Evolutionary conservation across 1,284 basidiomycete genomes (phyloP), one percentile per base, ranked within the genome.

Genomic region (Psilocybe mexicana): DNA sequence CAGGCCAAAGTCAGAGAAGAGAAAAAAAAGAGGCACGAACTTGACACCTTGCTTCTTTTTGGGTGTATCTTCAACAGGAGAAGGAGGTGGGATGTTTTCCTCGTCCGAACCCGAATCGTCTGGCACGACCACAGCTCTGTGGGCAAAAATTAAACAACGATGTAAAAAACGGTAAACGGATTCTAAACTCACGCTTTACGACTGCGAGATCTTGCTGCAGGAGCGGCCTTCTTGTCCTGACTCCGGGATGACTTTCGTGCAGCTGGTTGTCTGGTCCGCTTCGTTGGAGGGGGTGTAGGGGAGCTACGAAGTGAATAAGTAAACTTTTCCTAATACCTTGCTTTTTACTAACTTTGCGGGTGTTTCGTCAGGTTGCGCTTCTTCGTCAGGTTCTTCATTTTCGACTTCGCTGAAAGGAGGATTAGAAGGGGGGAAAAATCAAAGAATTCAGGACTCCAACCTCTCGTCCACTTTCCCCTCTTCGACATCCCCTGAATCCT

Each of bases 11-110:
- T 43, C 47, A 45, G 43, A 40, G 23, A 12, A 42, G 26, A 23
- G n/a, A 4, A 8, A 12, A 35, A 33, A 23, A 25, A 4, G 14
- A 5, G 7, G n/a, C 7, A 65, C 67, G 59, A 35, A 70, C 70
- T 72, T 72, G 8, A 64, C 62, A 43, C 70, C 69, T 52, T 66
- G 67, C 46, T 62, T 68, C 49, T 63, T 68, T 53, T 63, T 65
- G 14, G 67, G 66, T 4, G 68, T 67, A 6, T 47, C 53, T 11
- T 50, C 49, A 3, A 61, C 62, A 12, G 57, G 54, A 10, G 61
- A 61, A 25, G 61, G 60, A n/a, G 61, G 65, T 2, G 63, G 60
- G 24, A 62, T 57, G 44, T 63, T 59, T 38, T 63, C 57, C 38
- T 62, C 62, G 10, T 62, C 62, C 3, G 61, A 63, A 12, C 42